A percentile compares a stretch with the other conserved stretches of the same genome.
These are phyloP conservation scores for Chenopodium album DNA, from an alignment of 148 eudicot species.

Conservation along the genomic window DNA sequence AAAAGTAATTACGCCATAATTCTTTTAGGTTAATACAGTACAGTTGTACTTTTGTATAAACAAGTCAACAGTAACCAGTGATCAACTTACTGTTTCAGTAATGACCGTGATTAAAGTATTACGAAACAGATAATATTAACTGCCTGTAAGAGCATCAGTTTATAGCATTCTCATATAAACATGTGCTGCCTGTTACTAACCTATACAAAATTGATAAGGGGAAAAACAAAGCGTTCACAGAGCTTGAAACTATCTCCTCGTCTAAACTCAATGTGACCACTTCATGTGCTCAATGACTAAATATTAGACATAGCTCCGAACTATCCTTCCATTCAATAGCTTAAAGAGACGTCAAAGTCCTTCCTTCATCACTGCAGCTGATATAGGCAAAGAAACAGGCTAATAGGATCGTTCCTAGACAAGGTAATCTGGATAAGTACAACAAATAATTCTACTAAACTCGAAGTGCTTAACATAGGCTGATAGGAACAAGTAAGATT, in stretches of 20 bases:
- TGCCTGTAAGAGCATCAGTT: neutral
- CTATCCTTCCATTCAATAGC: neutral
- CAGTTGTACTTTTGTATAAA: neutral
- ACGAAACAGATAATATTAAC: neutral
- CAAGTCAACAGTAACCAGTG: conserved; percentile 5
- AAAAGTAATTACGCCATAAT: conserved; percentile 2
- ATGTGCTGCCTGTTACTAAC: neutral
- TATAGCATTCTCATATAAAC: neutral
- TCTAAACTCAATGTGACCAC: neutral
- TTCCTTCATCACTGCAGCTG: neutral
- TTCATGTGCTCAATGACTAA: neutral
- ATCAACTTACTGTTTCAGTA: neutral
- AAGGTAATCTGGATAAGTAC: neutral
- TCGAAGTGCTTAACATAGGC: neutral
- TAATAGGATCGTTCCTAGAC: neutral
- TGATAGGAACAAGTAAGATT: neutral
- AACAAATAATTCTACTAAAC: neutral
- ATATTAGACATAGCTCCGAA: no score
- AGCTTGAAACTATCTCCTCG: neutral
- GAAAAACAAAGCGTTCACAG: neutral
- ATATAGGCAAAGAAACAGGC: neutral
- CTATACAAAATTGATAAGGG: neutral
- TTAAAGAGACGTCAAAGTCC: neutral
- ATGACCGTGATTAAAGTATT: neutral
- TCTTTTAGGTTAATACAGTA: neutral